Base-by-base conservation (phyloP, 2,329 filamentous ascomycete species). In the Thielaviopsis punctulata region DNA sequence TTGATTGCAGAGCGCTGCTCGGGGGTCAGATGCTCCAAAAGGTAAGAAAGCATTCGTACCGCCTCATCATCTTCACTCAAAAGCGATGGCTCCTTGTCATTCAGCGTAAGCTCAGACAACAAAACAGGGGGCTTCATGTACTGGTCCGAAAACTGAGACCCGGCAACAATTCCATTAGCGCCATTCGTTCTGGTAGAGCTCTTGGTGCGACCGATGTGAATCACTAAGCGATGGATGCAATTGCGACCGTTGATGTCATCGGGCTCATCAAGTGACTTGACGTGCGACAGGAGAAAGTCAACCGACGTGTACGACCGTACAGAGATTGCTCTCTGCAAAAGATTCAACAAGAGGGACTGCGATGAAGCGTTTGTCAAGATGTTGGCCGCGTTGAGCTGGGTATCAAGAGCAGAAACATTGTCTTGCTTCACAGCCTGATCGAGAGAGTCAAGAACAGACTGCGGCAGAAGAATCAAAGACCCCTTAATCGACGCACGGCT, bases 161-260 rank as follows among this genome's bases (percentile, higher is more conserved):
- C 54, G 12, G 54, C 54, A 45, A 52, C 46, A n/a, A 55, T 55
- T 9, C 50, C 46, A 52, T 47, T 52, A 7, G 27, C n/a, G 9
- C 36, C 45, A 5, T 45, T 49, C 4, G 45, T 52, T 22, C 49
- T 24, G 5, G 45, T 43, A 0, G 66, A 62, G 1, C 70, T 69
- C 56, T 77, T 76, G n/a, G 82, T 80, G 48, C 90, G 80, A 18
- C 90, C 89, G 59, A 95, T 93, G 19, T 89, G 82, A 55, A 96
- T 93, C 43, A 98, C 84, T 2, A 96, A 72, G 8, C 92, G 82
- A 64, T 98, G 92, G 48, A 98, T 79, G 63, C 87, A 92, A 63
- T 95, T 98, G 12, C 92, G 82, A 60, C 84, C 82, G 66, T 96
- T 95, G 62, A 98, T 87, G 62, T 96, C 92, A 59, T 94, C 86